Base-by-base conservation (phyloP, 768 basidiomycete genomes). In the Psilocybe tampanensis region DNA sequence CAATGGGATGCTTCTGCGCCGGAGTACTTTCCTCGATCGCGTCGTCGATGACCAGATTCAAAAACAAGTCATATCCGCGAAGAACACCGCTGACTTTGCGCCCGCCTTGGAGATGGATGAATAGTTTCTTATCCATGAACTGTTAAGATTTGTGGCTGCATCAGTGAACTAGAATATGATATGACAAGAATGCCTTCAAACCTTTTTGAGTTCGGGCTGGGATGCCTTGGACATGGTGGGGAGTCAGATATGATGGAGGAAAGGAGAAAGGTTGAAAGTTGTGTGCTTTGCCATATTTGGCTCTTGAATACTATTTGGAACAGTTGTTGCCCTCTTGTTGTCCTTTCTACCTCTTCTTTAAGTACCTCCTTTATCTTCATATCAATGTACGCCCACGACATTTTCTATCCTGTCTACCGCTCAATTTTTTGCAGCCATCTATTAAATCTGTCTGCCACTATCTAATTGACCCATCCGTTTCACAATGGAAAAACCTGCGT, bases 81-180 rank as follows among this genome's bases (percentile, higher is more conserved):
- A 99, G 77, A 13, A 86, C 88, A 53, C 97, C 97, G 76, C 92
- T 94, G 67, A 99, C 92, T 84, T 93, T 94, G 68, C 96, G 89
- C 54, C 94, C 94, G 45, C 92, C 94, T 70, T 97, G 95, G 7
- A 99, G 79, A 76, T 96, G 86, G 67, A 99, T 80, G 74, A 95
- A 95, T 64, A 98, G 78, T 68, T 90, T 92, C 79, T 98, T 96
- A 84, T 99, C 97, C 95, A 99, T 98, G 71, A 97, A 99, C 92
- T 98, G 52, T 42, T 13, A 13, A 39, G 29, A 49, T 53, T 42
- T 64, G 19, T 47, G 32, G 17, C 53, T 13, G 47, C 29, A 53
- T 53, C 11, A 19, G 23, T 19, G 42, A 29, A 19, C 15, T 8
- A 22, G 9, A 32, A 32, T 29, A 13, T n/a, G 43, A 44, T 24